phyloP scores from a whole-genome alignment of 1,139 yeast genomes.

The Pichia sp. region DNA sequence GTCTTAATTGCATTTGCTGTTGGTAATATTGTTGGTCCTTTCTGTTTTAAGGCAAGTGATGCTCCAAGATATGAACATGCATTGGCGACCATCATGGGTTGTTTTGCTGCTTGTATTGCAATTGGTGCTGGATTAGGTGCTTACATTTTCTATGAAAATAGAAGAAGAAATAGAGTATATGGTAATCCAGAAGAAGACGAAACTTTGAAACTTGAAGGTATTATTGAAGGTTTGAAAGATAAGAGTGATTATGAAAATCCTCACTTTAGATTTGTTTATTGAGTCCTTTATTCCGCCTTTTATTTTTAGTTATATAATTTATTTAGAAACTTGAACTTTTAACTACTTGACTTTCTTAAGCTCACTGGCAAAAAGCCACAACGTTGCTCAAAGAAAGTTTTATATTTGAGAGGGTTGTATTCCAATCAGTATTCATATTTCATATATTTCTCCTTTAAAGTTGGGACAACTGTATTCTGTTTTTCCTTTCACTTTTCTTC shows the following conservation, averaged over 20 bases:
- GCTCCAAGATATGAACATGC: conserved; percentile 50
- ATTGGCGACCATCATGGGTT: conserved; percentile 40
- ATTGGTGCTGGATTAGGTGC: conserved; percentile 34
- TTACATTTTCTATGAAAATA: conserved; percentile 36
- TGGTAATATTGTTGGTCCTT: conserved; percentile 66
- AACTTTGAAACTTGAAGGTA: conserved; percentile 16
- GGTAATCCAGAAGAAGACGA: conserved; percentile 18
- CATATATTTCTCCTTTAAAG: no score
- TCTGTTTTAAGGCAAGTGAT: conserved; percentile 46
- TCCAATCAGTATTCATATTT: no score
- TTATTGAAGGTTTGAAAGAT: conserved; percentile 49
- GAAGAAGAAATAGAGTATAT: conserved; percentile 34
- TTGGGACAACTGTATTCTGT: no score
- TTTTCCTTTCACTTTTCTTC: no score
- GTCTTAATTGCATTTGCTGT: conserved; percentile 55
- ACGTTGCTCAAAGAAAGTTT: no score
- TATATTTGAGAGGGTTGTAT: no score
- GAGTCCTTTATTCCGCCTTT: no score
- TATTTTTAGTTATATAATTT: no score
- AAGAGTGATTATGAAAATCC: conserved; percentile 61
- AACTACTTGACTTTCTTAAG: no score
- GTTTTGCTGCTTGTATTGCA: conserved; percentile 36
- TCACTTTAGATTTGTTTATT: conserved; percentile 13
- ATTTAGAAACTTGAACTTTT: no score
- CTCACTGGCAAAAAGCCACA: no score